These are phyloP conservation scores for Jacaranda mimosifolia DNA, from an alignment of 257 asterid genomes.

Conservation along the genomic window DNA sequence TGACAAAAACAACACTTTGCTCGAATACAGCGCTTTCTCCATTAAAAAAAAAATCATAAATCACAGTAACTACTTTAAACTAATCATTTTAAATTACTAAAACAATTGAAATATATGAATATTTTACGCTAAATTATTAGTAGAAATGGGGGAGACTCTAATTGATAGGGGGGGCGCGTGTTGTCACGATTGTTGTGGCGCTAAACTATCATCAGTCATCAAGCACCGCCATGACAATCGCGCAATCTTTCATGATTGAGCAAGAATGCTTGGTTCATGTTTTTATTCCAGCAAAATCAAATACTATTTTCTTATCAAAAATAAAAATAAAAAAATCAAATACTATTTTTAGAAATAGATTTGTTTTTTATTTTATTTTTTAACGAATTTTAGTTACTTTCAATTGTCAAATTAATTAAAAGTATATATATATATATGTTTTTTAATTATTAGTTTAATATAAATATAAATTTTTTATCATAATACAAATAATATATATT, in stretches of 20 bases:
- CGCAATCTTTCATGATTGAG: not conserved
- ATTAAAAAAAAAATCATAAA: not conserved
- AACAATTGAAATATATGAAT: not conserved
- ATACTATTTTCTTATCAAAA: no score
- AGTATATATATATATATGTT: no score
- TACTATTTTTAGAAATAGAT: no score
- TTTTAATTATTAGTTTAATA: no score
- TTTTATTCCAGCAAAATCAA: no score
- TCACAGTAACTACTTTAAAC: not conserved
- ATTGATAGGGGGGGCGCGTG: constrained; percentile 16
- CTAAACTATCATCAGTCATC: not conserved
- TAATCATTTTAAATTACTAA: not conserved
- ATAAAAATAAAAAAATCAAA: no score
- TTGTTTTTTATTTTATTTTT: no score
- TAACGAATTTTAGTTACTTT: no score
- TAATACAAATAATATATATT: no score
- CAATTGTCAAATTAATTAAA: no score
- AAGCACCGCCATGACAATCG: constrained; percentile 15
- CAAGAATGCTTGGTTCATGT: not conserved
- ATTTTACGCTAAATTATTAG: constrained; percentile 1
- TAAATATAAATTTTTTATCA: no score
- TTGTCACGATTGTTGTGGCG: not conserved
- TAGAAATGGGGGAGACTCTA: not conserved
- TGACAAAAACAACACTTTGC: constrained; percentile 1
- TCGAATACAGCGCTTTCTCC: constrained; percentile 36